Conservation (phyloP, 2,329 filamentous ascomycete genomes). For the Aspergillus thermomutatus region DNA sequence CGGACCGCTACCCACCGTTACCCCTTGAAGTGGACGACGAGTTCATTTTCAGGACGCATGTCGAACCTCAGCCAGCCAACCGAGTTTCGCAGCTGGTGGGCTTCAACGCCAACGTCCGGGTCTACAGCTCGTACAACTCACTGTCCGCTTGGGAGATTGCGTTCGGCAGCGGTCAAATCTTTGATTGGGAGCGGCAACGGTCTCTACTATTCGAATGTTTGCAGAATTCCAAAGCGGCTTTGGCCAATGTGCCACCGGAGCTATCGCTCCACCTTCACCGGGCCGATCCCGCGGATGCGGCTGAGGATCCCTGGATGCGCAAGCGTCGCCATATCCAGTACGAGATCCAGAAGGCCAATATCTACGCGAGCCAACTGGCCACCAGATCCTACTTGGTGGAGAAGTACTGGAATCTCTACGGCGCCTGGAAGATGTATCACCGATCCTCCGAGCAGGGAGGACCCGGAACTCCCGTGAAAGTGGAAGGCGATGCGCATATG, state of each 20-base stretch:
- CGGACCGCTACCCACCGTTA: constrained; percentile 72
- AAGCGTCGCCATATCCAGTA: constrained; percentile 58
- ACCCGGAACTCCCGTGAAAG: constrained; percentile 14
- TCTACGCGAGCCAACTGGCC: constrained; percentile 75
- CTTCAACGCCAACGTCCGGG: constrained; percentile 74
- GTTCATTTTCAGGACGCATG: constrained; percentile 68
- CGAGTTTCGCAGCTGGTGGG: constrained; percentile 69
- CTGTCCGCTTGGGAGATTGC: constrained; percentile 77
- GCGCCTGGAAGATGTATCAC: constrained; percentile 51
- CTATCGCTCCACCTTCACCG: constrained; percentile 56
- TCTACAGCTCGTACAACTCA: constrained; percentile 77
- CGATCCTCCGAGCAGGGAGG: constrained; percentile 13
- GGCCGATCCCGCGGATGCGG: constrained; percentile 47
- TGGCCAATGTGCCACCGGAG: constrained; percentile 66
- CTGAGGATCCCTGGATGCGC: constrained; percentile 27
- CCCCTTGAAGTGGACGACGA: constrained; percentile 82
- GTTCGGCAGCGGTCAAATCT: constrained; percentile 73
- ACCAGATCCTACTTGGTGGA: constrained; percentile 84
- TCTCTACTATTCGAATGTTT: constrained; percentile 69
- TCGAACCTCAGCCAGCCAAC: constrained; percentile 66
- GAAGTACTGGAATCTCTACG: constrained; percentile 75
- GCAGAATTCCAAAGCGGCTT: constrained; percentile 64
- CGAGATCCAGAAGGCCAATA: constrained; percentile 90
- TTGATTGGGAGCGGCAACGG: constrained; percentile 74
- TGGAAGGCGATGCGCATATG: constrained; percentile 22